Base-by-base conservation (phyloP, 2,329 filamentous ascomycete species). In the Penicillium rolfsii region DNA sequence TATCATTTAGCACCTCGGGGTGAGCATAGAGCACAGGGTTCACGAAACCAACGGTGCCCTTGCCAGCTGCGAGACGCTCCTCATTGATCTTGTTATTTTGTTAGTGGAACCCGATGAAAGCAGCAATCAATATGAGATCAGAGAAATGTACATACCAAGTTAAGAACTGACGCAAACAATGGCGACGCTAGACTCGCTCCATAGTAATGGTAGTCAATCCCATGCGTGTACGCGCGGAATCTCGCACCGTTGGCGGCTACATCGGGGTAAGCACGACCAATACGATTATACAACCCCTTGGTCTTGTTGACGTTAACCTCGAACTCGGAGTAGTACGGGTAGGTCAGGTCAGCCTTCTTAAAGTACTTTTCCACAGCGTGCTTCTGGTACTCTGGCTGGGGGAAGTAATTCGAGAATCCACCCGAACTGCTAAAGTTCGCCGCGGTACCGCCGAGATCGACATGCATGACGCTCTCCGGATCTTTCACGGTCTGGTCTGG, bases 41-140 rank as follows among this genome's bases (percentile, higher is more conserved):
- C 22, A 85, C 70, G 64, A 85, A 85, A 0, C 83, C 83, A 11
- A 85, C 76, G 0, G 81, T 72, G 5, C 74, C 70, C 71, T 83
- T 84, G 2, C 78, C 79, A 0, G 69, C 73, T 7, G 76, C 75
- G 26, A 84, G 66, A 24, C 82, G 72, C 67, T 81, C 81, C 68
- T 84, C 83, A 61, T 84, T 84, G 38, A 84, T 74, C 64, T 71
- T 50, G 1, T 24, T 28, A 22, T 22, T 22, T 22, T 22, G 19
- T 22, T 22, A 22, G 19, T 22, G 19, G 19, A 22, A 22, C 19
- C 19, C 19, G 19, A 22, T 22, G 19, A 22, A 22, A 22, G 19
- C 19, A 22, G 19, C 19, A 22, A 22, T 22, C 19, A 22, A 22
- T 22, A 22, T 8, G 28, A 54, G 11, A 14, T 12, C 1, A 54